phyloP scores from a whole-genome alignment of 2,329 filamentous ascomycete genomes.

The Simplicillium aogashimaense region DNA sequence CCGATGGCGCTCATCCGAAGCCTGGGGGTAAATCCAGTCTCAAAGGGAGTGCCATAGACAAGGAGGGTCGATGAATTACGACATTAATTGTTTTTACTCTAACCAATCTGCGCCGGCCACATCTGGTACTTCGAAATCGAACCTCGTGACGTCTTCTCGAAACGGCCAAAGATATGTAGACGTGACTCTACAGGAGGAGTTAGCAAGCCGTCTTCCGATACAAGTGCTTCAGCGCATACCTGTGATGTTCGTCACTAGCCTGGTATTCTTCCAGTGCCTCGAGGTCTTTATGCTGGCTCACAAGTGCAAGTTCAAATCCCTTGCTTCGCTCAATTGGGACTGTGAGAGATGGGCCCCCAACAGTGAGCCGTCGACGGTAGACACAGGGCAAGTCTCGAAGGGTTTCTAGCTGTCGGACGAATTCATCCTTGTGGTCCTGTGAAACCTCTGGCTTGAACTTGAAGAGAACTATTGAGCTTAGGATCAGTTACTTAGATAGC shows the following conservation, averaged over 20 bases:
- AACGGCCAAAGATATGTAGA: slow-evolving; percentile 40
- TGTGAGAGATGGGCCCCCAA: slow-evolving; percentile 43
- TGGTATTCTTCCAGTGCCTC: slow-evolving; percentile 40
- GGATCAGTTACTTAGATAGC: neutral
- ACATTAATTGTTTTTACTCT: neutral
- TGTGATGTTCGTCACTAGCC: slow-evolving; percentile 39
- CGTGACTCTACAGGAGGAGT: slow-evolving; percentile 30
- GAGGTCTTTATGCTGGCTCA: slow-evolving; percentile 38
- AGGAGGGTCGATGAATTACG: neutral
- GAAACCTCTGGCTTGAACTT: slow-evolving; percentile 34
- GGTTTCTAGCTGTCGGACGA: slow-evolving; percentile 34
- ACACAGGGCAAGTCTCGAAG: slow-evolving; percentile 39
- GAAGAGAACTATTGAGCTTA: slow-evolving; percentile 31
- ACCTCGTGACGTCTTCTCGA: slow-evolving; percentile 40
- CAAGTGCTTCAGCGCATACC: slow-evolving; percentile 18
- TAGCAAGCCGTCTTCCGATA: neutral
- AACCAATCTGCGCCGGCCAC: slow-evolving; percentile 22
- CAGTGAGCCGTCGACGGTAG: slow-evolving; percentile 34
- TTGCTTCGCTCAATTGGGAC: slow-evolving; percentile 41
- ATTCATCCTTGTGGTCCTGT: slow-evolving; percentile 29
- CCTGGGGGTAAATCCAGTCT: neutral
- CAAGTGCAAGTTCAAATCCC: slow-evolving; percentile 37
- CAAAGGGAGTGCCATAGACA: too few relatives aligned
- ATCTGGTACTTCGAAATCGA: slow-evolving; percentile 41
- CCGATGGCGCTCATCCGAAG: slow-evolving; percentile 3